A percentile compares a stretch with the other conserved stretches of the same genome.
These are phyloP conservation scores for Phytophthora capsici DNA, from an alignment of 352 stramenopile genomes.

Conservation along the genomic window DNA sequence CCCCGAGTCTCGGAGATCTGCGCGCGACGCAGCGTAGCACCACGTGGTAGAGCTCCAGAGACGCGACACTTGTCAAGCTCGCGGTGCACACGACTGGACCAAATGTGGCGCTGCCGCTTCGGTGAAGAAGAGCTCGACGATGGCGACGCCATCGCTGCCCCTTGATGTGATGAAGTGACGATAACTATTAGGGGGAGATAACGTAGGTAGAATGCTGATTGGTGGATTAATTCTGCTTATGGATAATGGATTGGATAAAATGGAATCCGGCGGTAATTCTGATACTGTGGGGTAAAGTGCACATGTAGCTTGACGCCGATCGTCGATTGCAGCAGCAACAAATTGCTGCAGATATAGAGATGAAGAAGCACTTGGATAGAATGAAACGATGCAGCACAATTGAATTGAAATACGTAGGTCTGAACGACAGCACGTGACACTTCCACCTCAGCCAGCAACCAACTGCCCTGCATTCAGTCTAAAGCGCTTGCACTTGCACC, in stretches of 20 bases:
- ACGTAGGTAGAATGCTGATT: slow-evolving; percentile 16
- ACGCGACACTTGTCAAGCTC: slow-evolving; percentile 77
- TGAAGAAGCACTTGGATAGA: neutral
- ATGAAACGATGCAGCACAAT: slow-evolving; percentile 22
- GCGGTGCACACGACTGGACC: slow-evolving; percentile 70
- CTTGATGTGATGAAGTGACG: slow-evolving; percentile 21
- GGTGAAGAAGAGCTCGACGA: slow-evolving; percentile 13
- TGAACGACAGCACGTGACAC: neutral
- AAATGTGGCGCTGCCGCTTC: slow-evolving; percentile 71
- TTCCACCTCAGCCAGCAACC: neutral
- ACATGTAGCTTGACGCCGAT: too few relatives aligned
- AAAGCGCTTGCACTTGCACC: slow-evolving; percentile 13
- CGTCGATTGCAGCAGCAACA: neutral
- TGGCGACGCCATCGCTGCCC: slow-evolving; percentile 28
- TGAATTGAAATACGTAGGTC: slow-evolving; percentile 24
- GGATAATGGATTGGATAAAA: slow-evolving; percentile 20
- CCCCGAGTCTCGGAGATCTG: slow-evolving; percentile 57
- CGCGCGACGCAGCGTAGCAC: slow-evolving; percentile 54
- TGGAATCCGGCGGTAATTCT: neutral
- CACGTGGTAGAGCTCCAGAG: slow-evolving; percentile 34
- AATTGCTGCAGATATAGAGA: neutral
- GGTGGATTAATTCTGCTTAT: neutral
- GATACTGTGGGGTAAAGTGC: too few relatives aligned
- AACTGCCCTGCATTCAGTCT: slow-evolving; percentile 6
- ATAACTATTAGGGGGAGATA: slow-evolving; percentile 14